phyloP scores from a whole-genome alignment of 2,329 filamentous ascomycete species.

The Botryotinia globosa region DNA sequence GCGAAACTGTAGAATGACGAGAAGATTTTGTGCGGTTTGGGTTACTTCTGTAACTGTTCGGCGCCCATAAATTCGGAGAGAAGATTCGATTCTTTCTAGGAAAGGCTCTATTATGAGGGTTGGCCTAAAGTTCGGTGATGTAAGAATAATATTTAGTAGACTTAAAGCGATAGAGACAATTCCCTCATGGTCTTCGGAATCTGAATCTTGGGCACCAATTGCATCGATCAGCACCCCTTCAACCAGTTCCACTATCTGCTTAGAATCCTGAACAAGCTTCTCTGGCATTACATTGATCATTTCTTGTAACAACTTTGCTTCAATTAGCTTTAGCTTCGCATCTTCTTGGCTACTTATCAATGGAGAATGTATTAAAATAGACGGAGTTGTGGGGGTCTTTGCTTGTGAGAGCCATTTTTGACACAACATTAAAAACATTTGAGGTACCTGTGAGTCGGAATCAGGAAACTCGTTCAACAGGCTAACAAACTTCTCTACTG shows the following conservation, averaged over 20 bases:
- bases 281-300: slow-evolving; percentile 63
- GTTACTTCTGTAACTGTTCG: slow-evolving; percentile 45
- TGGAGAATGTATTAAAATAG: slow-evolving; percentile 36
- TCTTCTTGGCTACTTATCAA: slow-evolving; percentile 41
- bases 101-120: slow-evolving; percentile 43
- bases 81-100: slow-evolving; percentile 48
- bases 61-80: slow-evolving; percentile 45
- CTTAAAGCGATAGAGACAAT: slow-evolving; percentile 55
- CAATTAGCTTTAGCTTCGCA: slow-evolving; percentile 49
- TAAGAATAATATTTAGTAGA: slow-evolving; percentile 59
- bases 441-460: slow-evolving; percentile 47
- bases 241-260: slow-evolving; percentile 63
- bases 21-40: slow-evolving; percentile 55
- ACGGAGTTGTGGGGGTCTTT: background rate
- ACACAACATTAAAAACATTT: slow-evolving; percentile 59
- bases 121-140: slow-evolving; percentile 54
- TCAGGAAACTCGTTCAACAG: slow-evolving; percentile 46
- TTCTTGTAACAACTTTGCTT: slow-evolving; percentile 62
- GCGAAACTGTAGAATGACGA: slow-evolving; percentile 54
- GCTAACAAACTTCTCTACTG: slow-evolving; percentile 48
- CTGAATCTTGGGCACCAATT: slow-evolving; percentile 30
- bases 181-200: slow-evolving; percentile 47
- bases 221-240: slow-evolving; percentile 52
- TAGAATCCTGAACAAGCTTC: slow-evolving; percentile 61
- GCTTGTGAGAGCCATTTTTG: slow-evolving; percentile 52